These are phyloP conservation scores for Apophysomyces elegans DNA, from an alignment of 371 early-diverging fungal species.

Conservation along the genomic window DNA sequence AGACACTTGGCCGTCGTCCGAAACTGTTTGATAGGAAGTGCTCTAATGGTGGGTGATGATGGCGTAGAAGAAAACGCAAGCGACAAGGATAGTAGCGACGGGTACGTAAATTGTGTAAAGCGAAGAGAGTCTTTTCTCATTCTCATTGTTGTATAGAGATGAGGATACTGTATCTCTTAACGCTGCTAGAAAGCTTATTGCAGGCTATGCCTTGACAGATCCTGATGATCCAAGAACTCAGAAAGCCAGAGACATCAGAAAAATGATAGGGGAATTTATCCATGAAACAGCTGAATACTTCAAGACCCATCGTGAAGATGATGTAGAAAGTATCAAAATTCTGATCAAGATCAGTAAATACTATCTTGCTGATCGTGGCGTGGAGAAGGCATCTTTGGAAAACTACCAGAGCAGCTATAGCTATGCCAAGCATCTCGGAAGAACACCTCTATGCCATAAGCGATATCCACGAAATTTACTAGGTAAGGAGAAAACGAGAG, in stretches of 20 bases:
- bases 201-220: constrained; percentile 67
- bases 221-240: constrained; percentile 49
- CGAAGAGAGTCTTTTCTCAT: neutral
- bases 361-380: constrained; percentile 70
- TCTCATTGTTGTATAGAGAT: constrained; percentile 24
- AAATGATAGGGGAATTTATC: constrained; percentile 55
- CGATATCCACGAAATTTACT: constrained; percentile 56
- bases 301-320: constrained; percentile 66
- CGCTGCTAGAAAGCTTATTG: constrained; percentile 44
- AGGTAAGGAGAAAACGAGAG: constrained; percentile 22
- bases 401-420: constrained; percentile 59
- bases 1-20: constrained; percentile 61
- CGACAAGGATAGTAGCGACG: constrained; percentile 2
- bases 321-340: constrained; percentile 75
- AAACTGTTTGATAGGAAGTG: constrained; percentile 59
- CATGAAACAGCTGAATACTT: constrained; percentile 61
- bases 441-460: constrained; percentile 48
- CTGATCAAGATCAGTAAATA: constrained; percentile 63
- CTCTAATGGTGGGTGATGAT: constrained; percentile 59
- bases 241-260: constrained; percentile 51
- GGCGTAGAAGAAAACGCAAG: constrained; percentile 32
- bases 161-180: constrained; percentile 43
- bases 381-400: constrained; percentile 58
- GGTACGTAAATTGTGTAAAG: neutral
- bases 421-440: constrained; percentile 58